Evolutionary conservation across 257 asterid species (phyloP).

Genomic region (Datura wrightii): DNA sequence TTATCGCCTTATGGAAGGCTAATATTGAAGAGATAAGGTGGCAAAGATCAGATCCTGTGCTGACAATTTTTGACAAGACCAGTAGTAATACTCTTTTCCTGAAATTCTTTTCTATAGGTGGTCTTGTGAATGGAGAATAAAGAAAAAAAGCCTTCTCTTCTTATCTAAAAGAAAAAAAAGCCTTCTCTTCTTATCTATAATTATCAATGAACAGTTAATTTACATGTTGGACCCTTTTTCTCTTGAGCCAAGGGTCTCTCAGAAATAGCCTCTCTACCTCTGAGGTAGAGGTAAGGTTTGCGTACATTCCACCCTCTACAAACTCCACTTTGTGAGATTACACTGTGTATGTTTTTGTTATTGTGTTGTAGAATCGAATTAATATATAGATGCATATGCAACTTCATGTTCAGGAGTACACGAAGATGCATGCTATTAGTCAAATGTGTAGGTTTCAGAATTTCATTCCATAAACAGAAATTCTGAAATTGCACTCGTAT

Average conservation of each 20-base stretch:
- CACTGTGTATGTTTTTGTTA: too few species aligned
- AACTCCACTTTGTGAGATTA: too few species aligned
- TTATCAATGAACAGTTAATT: not conserved
- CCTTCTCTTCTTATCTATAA: not conserved
- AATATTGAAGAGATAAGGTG: slow-evolving; percentile 19
- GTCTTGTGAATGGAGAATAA: not conserved
- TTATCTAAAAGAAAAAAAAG: too few species aligned
- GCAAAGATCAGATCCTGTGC: not conserved
- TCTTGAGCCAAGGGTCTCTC: too few species aligned
- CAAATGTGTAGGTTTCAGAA: not conserved
- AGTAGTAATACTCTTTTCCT: not conserved
- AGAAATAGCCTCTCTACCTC: too few species aligned
- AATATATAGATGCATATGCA: not conserved
- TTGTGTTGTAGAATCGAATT: not conserved
- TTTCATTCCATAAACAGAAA: not conserved
- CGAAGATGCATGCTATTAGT: not conserved
- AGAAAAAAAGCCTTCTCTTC: not conserved
- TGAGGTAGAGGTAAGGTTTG: too few species aligned
- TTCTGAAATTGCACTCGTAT: not conserved
- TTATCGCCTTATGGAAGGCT: slow-evolving; percentile 26
- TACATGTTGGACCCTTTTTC: not conserved
- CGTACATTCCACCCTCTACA: too few species aligned
- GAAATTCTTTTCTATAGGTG: not conserved
- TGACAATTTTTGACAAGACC: slow-evolving; percentile 24
- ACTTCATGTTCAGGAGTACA: not conserved